These are phyloP conservation scores for Colletotrichum endophyticum DNA, from an alignment of 2,329 filamentous ascomycete species.

Conservation along the genomic window DNA sequence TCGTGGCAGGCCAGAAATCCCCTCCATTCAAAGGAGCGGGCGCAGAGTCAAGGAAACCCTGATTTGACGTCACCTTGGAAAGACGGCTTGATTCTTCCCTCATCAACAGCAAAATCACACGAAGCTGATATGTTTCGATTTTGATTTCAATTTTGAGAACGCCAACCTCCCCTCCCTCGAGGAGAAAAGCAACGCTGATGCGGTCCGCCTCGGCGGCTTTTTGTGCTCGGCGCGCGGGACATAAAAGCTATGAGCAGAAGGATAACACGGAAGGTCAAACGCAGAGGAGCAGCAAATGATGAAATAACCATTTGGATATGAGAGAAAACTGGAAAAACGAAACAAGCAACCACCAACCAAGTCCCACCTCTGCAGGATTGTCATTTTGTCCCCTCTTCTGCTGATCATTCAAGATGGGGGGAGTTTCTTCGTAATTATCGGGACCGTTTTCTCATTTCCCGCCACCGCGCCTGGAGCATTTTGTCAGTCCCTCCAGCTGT, in stretches of 20 bases:
- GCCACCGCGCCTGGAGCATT: neutral
- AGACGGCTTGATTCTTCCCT: neutral
- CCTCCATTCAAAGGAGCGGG: neutral
- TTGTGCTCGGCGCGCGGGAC: neutral
- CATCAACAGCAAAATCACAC: neutral
- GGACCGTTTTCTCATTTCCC: neutral
- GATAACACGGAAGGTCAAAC: neutral
- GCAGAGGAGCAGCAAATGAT: neutral
- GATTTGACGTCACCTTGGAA: neutral
- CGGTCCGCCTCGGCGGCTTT: neutral
- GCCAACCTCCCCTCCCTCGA: neutral
- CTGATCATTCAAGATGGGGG: neutral
- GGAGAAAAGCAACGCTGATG: constrained; percentile 19
- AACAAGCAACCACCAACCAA: neutral
- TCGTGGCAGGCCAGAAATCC: neutral
- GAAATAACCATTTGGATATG: neutral
- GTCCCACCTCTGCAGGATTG: neutral
- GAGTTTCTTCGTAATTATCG: neutral
- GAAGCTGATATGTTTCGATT: neutral
- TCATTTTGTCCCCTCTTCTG: neutral
- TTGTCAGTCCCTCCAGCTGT: constrained; percentile 6
- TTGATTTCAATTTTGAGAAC: constrained; percentile 5
- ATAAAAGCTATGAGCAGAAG: neutral
- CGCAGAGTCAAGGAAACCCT: neutral
- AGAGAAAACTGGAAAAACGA: neutral